Evolutionary conservation across 495 filamentous ascomycete genomes (phyloP).

Genomic region (Aspergillus nidulans): DNA sequence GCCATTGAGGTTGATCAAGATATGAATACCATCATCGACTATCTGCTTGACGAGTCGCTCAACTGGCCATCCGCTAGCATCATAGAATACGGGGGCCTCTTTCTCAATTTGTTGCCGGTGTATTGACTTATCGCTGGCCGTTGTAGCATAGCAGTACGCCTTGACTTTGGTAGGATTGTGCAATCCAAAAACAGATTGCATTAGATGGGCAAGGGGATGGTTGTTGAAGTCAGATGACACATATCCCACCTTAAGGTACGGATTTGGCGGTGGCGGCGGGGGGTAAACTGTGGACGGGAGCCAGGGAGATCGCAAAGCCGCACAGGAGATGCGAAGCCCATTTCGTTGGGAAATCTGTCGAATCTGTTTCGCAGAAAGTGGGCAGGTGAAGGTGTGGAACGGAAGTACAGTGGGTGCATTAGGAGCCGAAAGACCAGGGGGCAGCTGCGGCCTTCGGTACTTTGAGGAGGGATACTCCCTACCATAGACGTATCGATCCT

Average conservation of each 20-base stretch:
- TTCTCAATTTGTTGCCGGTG: constrained; percentile 93
- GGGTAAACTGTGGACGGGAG: constrained; percentile 74
- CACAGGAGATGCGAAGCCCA: constrained; percentile 85
- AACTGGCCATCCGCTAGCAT: constrained; percentile 81
- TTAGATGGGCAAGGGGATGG: constrained; percentile 91
- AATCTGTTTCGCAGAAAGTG: constrained; percentile 88
- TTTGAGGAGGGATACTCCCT: constrained; percentile 50
- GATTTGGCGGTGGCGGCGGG: constrained; percentile 76
- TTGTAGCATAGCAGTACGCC: constrained; percentile 97
- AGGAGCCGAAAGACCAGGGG: constrained; percentile 70
- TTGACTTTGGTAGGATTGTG: constrained; percentile 70
- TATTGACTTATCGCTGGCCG: constrained; percentile 81
- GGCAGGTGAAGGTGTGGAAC: constrained; percentile 98
- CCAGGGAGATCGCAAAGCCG: constrained; percentile 82
- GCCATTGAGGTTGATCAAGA: constrained; percentile 94
- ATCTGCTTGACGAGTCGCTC: constrained; percentile 88
- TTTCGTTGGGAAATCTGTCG: constrained; percentile 95
- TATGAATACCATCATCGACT: constrained; percentile 89
- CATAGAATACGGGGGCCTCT: constrained; percentile 87
- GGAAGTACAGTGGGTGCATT: constrained; percentile 92
- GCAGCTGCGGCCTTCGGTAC: constrained; percentile 74
- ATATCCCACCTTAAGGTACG: constrained; percentile 86
- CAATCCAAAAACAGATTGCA: constrained; percentile 98
- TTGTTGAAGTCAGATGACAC: constrained; percentile 99
- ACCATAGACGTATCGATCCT: constrained; percentile 67